These are phyloP conservation scores for Solanum habrochaites DNA, from an alignment of 257 asterid species.

Conservation along the genomic window DNA sequence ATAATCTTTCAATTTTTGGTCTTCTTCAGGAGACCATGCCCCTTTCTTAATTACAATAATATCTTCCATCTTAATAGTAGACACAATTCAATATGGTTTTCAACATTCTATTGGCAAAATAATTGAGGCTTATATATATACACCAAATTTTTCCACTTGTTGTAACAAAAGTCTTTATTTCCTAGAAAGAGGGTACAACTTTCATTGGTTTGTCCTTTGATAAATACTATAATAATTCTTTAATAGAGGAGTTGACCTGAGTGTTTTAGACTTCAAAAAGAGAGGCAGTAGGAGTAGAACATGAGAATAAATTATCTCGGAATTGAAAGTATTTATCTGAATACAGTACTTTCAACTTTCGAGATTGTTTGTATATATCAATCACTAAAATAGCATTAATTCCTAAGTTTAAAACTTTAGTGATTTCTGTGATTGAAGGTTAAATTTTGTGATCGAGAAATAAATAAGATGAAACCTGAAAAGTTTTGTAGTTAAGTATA, in stretches of 20 bases:
- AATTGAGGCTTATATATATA: neutral
- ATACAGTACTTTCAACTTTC: fast-evolving
- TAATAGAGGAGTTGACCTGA: neutral
- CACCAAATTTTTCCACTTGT: neutral
- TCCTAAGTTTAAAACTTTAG: neutral
- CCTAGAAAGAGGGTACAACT: neutral
- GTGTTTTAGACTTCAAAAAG: neutral
- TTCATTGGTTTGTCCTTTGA: neutral
- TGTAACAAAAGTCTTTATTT: neutral
- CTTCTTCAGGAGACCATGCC: constrained; percentile 16
- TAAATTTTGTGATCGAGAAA: neutral
- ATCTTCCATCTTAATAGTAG: neutral
- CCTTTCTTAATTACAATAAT: neutral
- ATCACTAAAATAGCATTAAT: neutral
- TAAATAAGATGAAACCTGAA: neutral
- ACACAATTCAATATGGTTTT: neutral
- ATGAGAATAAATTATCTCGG: neutral
- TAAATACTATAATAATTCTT: neutral
- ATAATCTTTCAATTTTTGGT: constrained; percentile 6
- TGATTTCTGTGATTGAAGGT: neutral
- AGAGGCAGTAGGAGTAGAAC: neutral
- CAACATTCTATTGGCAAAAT: neutral
- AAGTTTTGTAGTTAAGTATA: neutral
- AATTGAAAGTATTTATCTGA: neutral
- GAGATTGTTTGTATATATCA: neutral